Evolutionary conservation across 257 asterid genomes (phyloP).

Genomic region (Rehmannia glutinosa): DNA sequence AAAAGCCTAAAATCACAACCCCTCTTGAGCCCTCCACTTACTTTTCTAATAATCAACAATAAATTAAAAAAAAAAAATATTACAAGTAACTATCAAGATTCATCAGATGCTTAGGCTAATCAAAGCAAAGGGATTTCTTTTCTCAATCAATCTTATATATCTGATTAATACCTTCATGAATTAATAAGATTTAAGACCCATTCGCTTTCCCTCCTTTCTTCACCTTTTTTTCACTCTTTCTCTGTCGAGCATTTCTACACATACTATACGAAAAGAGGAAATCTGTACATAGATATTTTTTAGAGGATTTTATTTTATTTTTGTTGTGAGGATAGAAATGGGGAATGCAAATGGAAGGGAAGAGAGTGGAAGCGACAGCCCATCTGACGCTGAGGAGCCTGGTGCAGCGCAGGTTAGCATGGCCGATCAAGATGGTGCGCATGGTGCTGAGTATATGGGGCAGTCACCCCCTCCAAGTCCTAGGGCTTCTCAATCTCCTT

Average conservation of each 20-base stretch:
- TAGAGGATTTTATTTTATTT: constrained; percentile 23
- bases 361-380: constrained; percentile 51
- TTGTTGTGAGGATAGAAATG: constrained; percentile 32
- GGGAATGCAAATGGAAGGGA: constrained; percentile 94
- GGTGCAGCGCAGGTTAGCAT: constrained; percentile 41
- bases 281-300: constrained; percentile 30
- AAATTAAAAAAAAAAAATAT: not conserved
- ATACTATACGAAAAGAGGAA: not conserved
- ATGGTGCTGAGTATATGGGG: constrained; percentile 56
- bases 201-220: not conserved
- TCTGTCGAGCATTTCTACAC: constrained; percentile 15
- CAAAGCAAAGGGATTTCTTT: constrained; percentile 5
- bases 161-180: not conserved
- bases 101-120: constrained; percentile 21
- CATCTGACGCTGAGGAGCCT: constrained; percentile 40
- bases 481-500: constrained; percentile 80
- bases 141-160: constrained; percentile 15
- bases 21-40: not conserved
- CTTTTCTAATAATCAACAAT: constrained; percentile 1
- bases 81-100: constrained; percentile 21
- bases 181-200: not conserved
- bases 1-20: not conserved
- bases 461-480: constrained; percentile 94
- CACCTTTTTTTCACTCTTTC: not conserved
- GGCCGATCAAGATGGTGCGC: constrained; percentile 41